phyloP scores from a whole-genome alignment of 1,284 basidiomycete genomes.

The Porphyrellus sp. region DNA sequence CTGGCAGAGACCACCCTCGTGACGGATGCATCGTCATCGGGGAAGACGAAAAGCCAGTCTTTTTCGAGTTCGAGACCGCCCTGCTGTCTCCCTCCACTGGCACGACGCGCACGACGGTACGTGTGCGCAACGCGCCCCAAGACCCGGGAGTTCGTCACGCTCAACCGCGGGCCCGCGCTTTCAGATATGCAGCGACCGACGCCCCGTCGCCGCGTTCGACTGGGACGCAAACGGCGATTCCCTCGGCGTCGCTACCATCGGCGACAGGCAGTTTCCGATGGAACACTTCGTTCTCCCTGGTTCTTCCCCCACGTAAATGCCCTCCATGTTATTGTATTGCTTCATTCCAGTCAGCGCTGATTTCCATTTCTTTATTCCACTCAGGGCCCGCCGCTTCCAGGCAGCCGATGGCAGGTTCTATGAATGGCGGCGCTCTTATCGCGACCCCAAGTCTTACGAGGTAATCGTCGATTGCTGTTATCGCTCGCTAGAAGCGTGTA shows the following conservation, averaged over 20 bases:
- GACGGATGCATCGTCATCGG: constrained; percentile 64
- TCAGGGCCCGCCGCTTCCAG: constrained; percentile 57
- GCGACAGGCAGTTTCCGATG: constrained; percentile 56
- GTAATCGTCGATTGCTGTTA: constrained; percentile 35
- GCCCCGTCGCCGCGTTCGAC: constrained; percentile 56
- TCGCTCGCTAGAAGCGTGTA: neutral
- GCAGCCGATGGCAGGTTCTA: constrained; percentile 50
- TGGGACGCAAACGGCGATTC: constrained; percentile 54
- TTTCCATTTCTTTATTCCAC: constrained; percentile 10
- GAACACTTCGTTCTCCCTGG: constrained; percentile 56
- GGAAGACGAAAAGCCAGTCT: constrained; percentile 55
- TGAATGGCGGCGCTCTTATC: constrained; percentile 58
- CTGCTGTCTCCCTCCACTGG: constrained; percentile 27
- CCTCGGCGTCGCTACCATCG: constrained; percentile 57
- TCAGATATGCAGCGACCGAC: constrained; percentile 48
- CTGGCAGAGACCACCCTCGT: constrained; percentile 62
- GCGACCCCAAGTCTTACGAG: constrained; percentile 52
- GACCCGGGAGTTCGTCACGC: neutral
- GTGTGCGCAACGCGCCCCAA: constrained; percentile 22
- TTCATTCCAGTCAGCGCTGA: constrained; percentile 13
- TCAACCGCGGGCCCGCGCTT: neutral
- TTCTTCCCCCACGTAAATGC: constrained; percentile 44
- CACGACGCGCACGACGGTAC: constrained; percentile 50
- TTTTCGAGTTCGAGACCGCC: constrained; percentile 63
- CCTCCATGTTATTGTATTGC: too few species aligned